Conservation (phyloP, 495 filamentous ascomycete genomes). For the Daldinia caldariorum region DNA sequence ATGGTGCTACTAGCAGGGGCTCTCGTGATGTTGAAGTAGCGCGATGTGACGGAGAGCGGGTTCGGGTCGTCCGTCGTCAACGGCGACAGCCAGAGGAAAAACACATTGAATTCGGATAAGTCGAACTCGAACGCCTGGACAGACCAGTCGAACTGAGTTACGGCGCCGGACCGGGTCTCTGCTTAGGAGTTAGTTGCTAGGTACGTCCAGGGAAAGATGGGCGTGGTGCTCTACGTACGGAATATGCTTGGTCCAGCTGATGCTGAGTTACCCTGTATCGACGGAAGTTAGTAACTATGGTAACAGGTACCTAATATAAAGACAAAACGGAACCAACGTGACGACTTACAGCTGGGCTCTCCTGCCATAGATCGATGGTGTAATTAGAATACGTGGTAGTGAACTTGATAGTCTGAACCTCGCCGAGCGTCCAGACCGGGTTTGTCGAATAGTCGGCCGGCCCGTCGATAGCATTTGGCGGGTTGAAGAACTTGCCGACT, state of each 20-base stretch:
- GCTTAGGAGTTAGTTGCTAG: background rate
- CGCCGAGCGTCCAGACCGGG: conserved; percentile 30
- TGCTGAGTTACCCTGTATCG: conserved; percentile 4
- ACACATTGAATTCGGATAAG: conserved; percentile 40
- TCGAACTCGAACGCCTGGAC: conserved; percentile 48
- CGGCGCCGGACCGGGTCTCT: conserved; percentile 20
- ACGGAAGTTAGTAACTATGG: too few species aligned
- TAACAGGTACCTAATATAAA: too few species aligned
- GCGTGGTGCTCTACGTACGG: conserved; percentile 12
- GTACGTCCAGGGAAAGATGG: background rate
- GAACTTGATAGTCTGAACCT: conserved; percentile 33
- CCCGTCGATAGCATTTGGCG: conserved; percentile 7
- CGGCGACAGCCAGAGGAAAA: conserved; percentile 46
- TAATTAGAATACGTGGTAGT: conserved; percentile 38
- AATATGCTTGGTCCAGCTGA: conserved; percentile 36
- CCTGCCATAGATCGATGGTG: conserved; percentile 40
- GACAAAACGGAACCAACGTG: background rate
- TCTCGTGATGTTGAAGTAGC: conserved; percentile 48
- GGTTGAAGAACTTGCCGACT: conserved; percentile 33
- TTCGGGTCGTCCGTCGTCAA: conserved; percentile 8
- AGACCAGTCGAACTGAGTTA: conserved; percentile 46
- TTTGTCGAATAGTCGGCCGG: conserved; percentile 30
- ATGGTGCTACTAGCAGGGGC: background rate
- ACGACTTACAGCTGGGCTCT: conserved; percentile 13
- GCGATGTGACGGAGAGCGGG: conserved; percentile 32